Conservation (phyloP, 441 rosid species). For the Lepidium campestre region DNA sequence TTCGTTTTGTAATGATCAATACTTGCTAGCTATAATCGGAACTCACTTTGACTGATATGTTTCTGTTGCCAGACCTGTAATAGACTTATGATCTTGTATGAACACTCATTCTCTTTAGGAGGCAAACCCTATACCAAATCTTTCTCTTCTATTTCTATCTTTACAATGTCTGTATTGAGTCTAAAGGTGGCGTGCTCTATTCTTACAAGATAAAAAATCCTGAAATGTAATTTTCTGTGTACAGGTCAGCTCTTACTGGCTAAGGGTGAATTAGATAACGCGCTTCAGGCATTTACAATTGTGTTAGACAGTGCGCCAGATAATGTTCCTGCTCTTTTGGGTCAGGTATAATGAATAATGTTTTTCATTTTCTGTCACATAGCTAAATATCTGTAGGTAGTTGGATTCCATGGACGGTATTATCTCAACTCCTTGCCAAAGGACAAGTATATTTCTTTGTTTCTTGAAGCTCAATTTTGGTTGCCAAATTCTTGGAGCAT, state of each 20-base stretch:
- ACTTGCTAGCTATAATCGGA: neutral
- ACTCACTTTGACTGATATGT: neutral
- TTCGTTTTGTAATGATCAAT: neutral
- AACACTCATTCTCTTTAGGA: neutral
- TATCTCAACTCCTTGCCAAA: neutral
- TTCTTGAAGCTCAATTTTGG: neutral
- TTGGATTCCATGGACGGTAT: neutral
- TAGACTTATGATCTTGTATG: constrained; percentile 5
- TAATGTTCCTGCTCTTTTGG: constrained; percentile 92
- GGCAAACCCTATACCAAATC: neutral
- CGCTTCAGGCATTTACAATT: constrained; percentile 82
- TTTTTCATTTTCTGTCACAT: neutral
- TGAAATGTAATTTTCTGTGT: constrained; percentile 16
- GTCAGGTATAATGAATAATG: constrained; percentile 56
- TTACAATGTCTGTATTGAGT: neutral
- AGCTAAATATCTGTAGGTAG: neutral
- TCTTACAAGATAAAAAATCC: constrained; percentile 9
- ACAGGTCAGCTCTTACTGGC: constrained; percentile 97
- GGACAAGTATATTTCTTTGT: neutral
- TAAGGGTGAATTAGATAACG: constrained; percentile 93
- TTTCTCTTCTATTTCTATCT: neutral
- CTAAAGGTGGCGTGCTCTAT: neutral
- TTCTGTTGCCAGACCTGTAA: neutral
- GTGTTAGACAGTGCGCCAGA: constrained; percentile 72
- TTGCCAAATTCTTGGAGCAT: constrained; percentile 1